These are phyloP conservation scores for Teratosphaeria destructans DNA, from an alignment of 2,329 filamentous ascomycete species.

Conservation along the genomic window DNA sequence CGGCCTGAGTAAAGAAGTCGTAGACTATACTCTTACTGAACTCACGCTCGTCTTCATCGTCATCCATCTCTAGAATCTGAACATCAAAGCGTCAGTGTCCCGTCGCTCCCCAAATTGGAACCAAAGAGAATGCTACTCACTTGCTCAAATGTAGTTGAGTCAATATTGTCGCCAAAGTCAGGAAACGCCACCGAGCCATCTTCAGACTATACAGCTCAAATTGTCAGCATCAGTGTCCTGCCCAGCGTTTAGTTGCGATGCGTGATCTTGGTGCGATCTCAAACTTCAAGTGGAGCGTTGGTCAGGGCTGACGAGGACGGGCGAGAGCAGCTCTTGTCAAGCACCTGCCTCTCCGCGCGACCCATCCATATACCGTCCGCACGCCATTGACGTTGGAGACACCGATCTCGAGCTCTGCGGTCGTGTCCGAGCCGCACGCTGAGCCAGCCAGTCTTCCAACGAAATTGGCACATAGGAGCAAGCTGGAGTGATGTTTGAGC, in stretches of 20 bases:
- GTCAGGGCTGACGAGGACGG: neutral
- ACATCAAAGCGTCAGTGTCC: neutral
- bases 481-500: neutral
- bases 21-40: constrained; percentile 84
- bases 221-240: neutral
- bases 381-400: neutral
- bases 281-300: neutral
- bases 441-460: neutral
- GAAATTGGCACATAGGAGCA: neutral
- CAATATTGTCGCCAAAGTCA: constrained; percentile 66
- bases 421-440: neutral
- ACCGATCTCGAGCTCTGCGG: neutral
- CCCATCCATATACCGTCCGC: neutral
- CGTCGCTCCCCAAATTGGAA: neutral
- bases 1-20: constrained; percentile 87
- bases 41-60: constrained; percentile 71
- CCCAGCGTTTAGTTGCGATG: neutral
- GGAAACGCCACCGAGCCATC: constrained; percentile 40
- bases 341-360: neutral
- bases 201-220: constrained; percentile 29
- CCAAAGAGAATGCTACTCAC: constrained; percentile 6
- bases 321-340: neutral
- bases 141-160: constrained; percentile 74
- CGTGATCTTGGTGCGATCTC: neutral
- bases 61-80: constrained; percentile 91